Base-by-base conservation (phyloP, 768 basidiomycete species). In the Tulasnella sp. region DNA sequence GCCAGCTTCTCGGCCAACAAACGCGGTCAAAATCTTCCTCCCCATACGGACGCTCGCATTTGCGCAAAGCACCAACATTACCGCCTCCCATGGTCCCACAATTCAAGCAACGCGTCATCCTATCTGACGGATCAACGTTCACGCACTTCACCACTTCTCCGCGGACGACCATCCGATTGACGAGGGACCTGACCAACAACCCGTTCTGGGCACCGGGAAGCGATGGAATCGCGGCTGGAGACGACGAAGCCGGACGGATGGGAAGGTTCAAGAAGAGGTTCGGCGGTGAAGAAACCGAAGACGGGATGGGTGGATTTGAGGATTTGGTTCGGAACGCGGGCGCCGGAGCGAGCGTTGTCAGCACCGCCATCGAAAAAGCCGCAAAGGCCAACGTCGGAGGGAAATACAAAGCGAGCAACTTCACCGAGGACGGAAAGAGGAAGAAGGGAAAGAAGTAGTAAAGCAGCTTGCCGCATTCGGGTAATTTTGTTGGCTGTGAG, bases 81-180 rank as follows among this genome's bases (percentile, higher is more conserved):
- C 96, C 96, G 3, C 91, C 93, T 81, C 96, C 96, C 3, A 85
- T 94, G 82, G 93, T 96, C 1, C 94, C 94, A 44, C 92, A 92
- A 81, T 97, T 92, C 85, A 92, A 94, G 3, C 95, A 96, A 85
- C 90, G 88, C 81, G 93, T 97, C 80, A 89, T 94, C 79, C 91
- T 94, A 82, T 91, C 95, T 0, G 96, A 97, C 86, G 96, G 96
- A 16, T 93, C 94, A 38, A 94, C 93, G 0, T 95, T 94, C 84
- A 91, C 90, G 6, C 94, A 96, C 82, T 93, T 92, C 89, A 94
- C 93, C 18, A 97, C 96, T 0, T 95, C 95, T 0, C 96, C 96
- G 0, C 91, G 91, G 8, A 92, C 92, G 4, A 85, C 90, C 48
- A 89, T 95, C 71, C 90, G 91, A 48, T 88, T 97, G 72, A 94